Evolutionary conservation across 352 stramenopile species (phyloP), one percentile per base, ranked within the genome.

Genomic region (Achlya hypogyna): DNA sequence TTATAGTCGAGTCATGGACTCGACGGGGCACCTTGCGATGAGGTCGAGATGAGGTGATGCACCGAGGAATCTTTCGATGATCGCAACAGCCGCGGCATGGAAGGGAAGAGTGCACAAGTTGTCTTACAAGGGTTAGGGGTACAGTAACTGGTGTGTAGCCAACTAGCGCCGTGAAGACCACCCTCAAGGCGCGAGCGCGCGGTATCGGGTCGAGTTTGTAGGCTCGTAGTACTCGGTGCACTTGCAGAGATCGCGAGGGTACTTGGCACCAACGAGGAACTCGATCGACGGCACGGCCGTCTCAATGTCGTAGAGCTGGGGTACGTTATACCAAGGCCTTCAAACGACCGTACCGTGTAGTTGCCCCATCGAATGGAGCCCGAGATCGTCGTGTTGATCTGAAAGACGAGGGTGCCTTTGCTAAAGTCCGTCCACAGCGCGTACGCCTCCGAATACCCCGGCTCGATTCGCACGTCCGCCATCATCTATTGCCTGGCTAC

Each of bases 251-350:
- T 78, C 79, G 14, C 86, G 84, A 70, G 91, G 82, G 65, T 93
- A 92, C 69, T 95, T 82, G 31, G 82, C 84, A n/a, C 84, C 84
- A 22, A 95, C 86, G 20, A 92, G 81, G 65, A 95, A 95, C 69
- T 92, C 82, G 34, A 93, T 83, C 65, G 89, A 78, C 12, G 80
- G 73, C 5, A 86, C 84, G 1, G 78, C 77, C n/a, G 83, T 84
- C n/a, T 81, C 81, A 66, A 92, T 91, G 23, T 73, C 72, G 72
- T 93, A 93, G 69, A 93, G 77, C 84, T 92, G 53, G 12, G 42
- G n/a, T 20, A 22, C 32, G 62, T 59, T 38, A 65, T 63, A 1
- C 2, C 22, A 51, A 51, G 20, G 62, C 28, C 18, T n/a, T 23
- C 47, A 31, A 71, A 62, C 23, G 8, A 51, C 31, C 72, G 22